These are phyloP conservation scores for Heterobasidion occidentale DNA, from an alignment of 1,284 basidiomycete species.

Conservation along the genomic window DNA sequence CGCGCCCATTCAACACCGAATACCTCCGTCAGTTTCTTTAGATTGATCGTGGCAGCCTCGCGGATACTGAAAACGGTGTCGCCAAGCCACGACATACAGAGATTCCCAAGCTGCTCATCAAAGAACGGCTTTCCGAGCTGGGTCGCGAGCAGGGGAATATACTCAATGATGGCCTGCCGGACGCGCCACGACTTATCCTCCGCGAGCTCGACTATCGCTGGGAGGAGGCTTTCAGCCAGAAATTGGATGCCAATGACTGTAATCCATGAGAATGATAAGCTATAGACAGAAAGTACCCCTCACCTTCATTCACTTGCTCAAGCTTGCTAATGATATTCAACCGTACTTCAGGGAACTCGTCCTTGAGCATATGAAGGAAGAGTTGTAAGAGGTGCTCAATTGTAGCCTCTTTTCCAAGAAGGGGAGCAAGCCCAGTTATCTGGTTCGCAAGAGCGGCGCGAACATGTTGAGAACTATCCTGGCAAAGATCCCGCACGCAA, in stretches of 20 bases:
- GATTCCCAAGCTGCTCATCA: conserved; percentile 92
- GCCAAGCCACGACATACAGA: conserved; percentile 99
- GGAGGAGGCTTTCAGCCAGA: conserved; percentile 91
- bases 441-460: conserved; percentile 95
- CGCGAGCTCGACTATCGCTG: conserved; percentile 96
- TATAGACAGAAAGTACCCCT: conserved; percentile 7
- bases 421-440: conserved; percentile 95
- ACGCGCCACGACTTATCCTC: conserved; percentile 99
- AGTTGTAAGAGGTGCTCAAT: conserved; percentile 96
- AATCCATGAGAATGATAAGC: neutral
- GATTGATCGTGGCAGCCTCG: conserved; percentile 94
- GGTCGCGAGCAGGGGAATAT: conserved; percentile 91
- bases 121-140: conserved; percentile 97
- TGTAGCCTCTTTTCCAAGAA: conserved; percentile 91
- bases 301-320: conserved; percentile 92
- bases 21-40: conserved; percentile 97
- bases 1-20: conserved; percentile 99
- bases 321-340: conserved; percentile 99
- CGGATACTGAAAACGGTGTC: conserved; percentile 99
- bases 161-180: conserved; percentile 99
- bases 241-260: conserved; percentile 96
- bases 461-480: conserved; percentile 95
- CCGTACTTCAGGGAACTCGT: conserved; percentile 98
- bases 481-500: conserved; percentile 93
- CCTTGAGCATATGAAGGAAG: conserved; percentile 95